Percentiles rank a stretch among this genome's conserved stretches.
phyloP scores from a whole-genome alignment of 2,329 filamentous ascomycete genomes.

The Colletotrichum viniferum region DNA sequence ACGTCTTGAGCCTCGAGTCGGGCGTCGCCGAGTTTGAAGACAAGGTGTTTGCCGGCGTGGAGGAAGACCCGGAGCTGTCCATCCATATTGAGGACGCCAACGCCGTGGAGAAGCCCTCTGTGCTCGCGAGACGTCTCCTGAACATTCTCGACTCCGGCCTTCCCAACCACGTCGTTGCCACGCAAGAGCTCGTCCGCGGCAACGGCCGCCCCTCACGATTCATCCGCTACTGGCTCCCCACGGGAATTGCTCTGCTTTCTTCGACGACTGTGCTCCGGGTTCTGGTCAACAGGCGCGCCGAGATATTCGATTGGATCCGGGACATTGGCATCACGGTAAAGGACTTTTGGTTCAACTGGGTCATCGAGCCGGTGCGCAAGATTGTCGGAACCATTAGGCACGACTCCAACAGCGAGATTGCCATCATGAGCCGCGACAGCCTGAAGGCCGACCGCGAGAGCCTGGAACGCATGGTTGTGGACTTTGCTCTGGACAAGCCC shows the following conservation, averaged over 20 bases:
- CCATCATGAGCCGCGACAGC: conserved; percentile 94
- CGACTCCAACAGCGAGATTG: conserved; percentile 90
- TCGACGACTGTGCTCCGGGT: conserved; percentile 87
- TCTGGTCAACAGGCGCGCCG: conserved; percentile 73
- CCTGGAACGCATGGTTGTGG: conserved; percentile 96
- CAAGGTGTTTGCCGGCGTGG: conserved; percentile 66
- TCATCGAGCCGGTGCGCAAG: conserved; percentile 82
- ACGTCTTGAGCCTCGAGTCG: conserved; percentile 68
- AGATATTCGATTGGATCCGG: conserved; percentile 79
- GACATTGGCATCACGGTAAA: conserved; percentile 79
- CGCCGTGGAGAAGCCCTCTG: conserved; percentile 53
- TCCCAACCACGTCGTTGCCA: conserved; percentile 66
- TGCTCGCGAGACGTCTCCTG: conserved; percentile 70
- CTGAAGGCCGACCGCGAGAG: conserved; percentile 89
- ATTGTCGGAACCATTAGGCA: conserved; percentile 92
- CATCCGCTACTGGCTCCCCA: conserved; percentile 88
- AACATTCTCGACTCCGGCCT: conserved; percentile 72
- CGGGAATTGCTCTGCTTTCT: conserved; percentile 70
- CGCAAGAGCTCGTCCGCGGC: conserved; percentile 58
- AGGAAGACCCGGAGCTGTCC: conserved; percentile 64
- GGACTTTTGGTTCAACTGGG: conserved; percentile 97
- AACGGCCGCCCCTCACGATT: conserved; percentile 79
- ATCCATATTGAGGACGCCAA: conserved; percentile 53
- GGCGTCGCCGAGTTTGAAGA: conserved; percentile 69
- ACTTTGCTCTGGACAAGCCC: conserved; percentile 88